These are phyloP conservation scores for Vigna reflexopilosa DNA, from an alignment of 306 rosid genomes.

Conservation along the genomic window DNA sequence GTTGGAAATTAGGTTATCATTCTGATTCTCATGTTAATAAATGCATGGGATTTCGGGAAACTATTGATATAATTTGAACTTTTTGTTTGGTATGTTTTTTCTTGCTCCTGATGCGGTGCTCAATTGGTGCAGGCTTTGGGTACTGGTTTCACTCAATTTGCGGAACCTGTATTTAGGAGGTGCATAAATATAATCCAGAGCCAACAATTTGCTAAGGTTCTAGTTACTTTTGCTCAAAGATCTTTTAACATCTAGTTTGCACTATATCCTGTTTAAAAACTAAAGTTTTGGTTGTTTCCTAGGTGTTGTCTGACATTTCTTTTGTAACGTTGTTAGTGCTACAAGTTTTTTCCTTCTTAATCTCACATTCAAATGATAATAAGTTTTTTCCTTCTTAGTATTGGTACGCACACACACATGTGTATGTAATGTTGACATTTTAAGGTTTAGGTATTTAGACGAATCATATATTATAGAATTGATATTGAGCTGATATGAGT, in stretches of 20 bases:
- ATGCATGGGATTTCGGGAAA: conserved; percentile 1
- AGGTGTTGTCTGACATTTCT: conserved; percentile 14
- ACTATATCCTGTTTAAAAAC: conserved; percentile 7
- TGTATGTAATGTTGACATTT: not conserved
- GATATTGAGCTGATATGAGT: not conserved
- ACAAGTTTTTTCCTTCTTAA: conserved; percentile 18
- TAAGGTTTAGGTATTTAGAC: not conserved
- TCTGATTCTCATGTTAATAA: conserved; percentile 38
- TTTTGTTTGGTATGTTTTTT: conserved; percentile 37
- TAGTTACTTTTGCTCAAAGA: conserved; percentile 36
- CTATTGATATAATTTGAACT: conserved; percentile 30
- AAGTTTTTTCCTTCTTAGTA: conserved; percentile 6
- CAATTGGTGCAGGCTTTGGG: conserved; percentile 82
- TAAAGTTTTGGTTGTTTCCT: not conserved
- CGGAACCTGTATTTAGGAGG: conserved; percentile 97
- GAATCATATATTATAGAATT: not conserved
- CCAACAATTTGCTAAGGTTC: conserved; percentile 92
- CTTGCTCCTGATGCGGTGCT: conserved; percentile 34
- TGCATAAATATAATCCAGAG: conserved; percentile 93
- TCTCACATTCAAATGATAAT: conserved; percentile 17
- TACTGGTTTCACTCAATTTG: conserved; percentile 85
- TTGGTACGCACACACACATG: too few species aligned
- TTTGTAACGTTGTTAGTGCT: conserved; percentile 33
- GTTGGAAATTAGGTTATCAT: conserved; percentile 34
- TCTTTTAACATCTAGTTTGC: conserved; percentile 11